phyloP scores from a whole-genome alignment of 352 stramenopile genomes.

The Pythium graminicola region DNA sequence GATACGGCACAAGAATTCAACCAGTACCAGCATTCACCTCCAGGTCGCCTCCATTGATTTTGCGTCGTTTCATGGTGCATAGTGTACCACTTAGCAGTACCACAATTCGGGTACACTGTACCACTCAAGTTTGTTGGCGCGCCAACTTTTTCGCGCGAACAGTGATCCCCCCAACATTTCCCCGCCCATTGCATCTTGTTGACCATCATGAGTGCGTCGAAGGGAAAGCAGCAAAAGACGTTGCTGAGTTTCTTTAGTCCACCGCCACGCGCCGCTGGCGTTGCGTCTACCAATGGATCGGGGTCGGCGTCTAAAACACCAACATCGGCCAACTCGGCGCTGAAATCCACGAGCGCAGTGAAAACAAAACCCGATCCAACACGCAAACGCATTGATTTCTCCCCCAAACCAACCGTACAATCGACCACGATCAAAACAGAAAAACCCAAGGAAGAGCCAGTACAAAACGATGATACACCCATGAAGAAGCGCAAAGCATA shows the following conservation, averaged over 20 bases:
- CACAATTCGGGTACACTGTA: slow-evolving; percentile 5
- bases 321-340: slow-evolving; percentile 4
- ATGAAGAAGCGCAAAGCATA: slow-evolving; percentile 51
- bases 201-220: slow-evolving; percentile 20
- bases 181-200: background rate
- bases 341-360: slow-evolving; percentile 9
- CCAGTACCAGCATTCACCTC: no score
- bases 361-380: slow-evolving; percentile 16
- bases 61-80: background rate
- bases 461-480: background rate
- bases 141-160: slow-evolving; percentile 13
- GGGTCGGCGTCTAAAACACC: background rate
- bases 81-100: slow-evolving; percentile 19
- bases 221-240: slow-evolving; percentile 63
- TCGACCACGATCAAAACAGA: background rate
- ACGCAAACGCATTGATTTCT: slow-evolving; percentile 72
- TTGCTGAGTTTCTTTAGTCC: slow-evolving; percentile 84
- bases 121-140: slow-evolving; percentile 1
- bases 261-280: slow-evolving; percentile 24
- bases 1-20: no score
- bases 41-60: no score
- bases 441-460: background rate
- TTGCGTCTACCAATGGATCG: background rate
- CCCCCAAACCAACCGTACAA: slow-evolving; percentile 32
- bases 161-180: background rate